Percentiles rank a stretch among this genome's conserved stretches.
Evolutionary conservation across 1,284 basidiomycete genomes (phyloP).

Genomic region (Irpex lacteus): DNA sequence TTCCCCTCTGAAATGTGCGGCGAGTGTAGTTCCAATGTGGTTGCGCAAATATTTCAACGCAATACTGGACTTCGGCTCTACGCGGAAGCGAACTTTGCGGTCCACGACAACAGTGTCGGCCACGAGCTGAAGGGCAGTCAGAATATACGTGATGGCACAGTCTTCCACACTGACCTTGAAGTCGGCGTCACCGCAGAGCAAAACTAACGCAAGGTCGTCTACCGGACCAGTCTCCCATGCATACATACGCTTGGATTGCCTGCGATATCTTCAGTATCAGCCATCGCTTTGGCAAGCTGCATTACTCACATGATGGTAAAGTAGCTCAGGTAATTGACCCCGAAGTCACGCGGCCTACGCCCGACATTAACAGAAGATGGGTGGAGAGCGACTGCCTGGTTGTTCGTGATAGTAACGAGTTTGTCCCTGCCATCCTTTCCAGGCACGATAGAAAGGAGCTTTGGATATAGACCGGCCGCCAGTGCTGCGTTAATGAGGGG

Average conservation of each 20-base stretch:
- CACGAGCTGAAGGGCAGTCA: slow-evolving; percentile 48
- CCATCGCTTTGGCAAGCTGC: slow-evolving; percentile 17
- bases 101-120: slow-evolving; percentile 79
- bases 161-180: slow-evolving; percentile 62
- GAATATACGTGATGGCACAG: background rate
- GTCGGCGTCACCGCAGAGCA: slow-evolving; percentile 92
- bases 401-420: slow-evolving; percentile 87
- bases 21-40: slow-evolving; percentile 63
- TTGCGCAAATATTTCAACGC: slow-evolving; percentile 81
- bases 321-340: slow-evolving; percentile 75
- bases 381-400: slow-evolving; percentile 82
- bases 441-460: slow-evolving; percentile 75
- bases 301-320: slow-evolving; percentile 82
- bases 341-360: slow-evolving; percentile 66
- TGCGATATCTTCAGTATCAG: slow-evolving; percentile 26
- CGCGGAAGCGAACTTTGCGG: slow-evolving; percentile 77
- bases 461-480: slow-evolving; percentile 89
- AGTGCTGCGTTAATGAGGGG: slow-evolving; percentile 81
- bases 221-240: slow-evolving; percentile 96
- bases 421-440: slow-evolving; percentile 38
- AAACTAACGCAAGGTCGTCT: slow-evolving; percentile 79
- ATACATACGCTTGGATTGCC: slow-evolving; percentile 91
- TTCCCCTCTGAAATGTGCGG: slow-evolving; percentile 64
- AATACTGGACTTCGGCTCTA: slow-evolving; percentile 71
- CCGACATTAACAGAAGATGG: slow-evolving; percentile 91